phyloP scores from a whole-genome alignment of 768 basidiomycete genomes.

The Piloderma croceum region DNA sequence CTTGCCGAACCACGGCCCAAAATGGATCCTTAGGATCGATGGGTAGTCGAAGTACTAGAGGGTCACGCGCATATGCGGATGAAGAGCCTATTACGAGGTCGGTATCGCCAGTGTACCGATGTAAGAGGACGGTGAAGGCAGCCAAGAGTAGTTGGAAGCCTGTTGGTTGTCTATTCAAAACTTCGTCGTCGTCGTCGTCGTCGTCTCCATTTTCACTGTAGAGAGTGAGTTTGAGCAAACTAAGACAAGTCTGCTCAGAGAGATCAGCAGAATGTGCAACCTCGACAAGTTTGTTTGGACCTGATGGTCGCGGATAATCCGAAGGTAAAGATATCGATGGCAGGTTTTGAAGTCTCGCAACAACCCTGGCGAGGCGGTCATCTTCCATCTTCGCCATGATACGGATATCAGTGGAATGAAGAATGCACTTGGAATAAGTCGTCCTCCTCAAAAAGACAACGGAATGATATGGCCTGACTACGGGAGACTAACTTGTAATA shows the following conservation, averaged over 20 bases:
- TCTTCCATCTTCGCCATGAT: too few species aligned
- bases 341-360: conserved; percentile 66
- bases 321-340: conserved; percentile 92
- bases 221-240: conserved; percentile 76
- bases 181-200: conserved; percentile 43
- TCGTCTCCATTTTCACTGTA: conserved; percentile 52
- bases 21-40: conserved; percentile 84
- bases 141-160: conserved; percentile 89
- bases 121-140: conserved; percentile 86
- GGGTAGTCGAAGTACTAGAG: conserved; percentile 77
- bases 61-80: conserved; percentile 65
- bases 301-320: conserved; percentile 85
- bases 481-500: too few species aligned
- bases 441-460: too few species aligned
- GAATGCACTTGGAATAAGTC: too few species aligned
- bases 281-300: conserved; percentile 74
- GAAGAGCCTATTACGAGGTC: conserved; percentile 91
- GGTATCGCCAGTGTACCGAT: conserved; percentile 93
- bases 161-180: conserved; percentile 49
- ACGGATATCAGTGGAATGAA: too few species aligned
- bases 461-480: too few species aligned
- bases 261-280: conserved; percentile 70
- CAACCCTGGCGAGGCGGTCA: conserved; percentile 48
- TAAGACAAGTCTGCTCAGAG: conserved; percentile 66
- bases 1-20: conserved; percentile 80